phyloP scores from a whole-genome alignment of 768 basidiomycete species.

The Lactarius vividus region DNA sequence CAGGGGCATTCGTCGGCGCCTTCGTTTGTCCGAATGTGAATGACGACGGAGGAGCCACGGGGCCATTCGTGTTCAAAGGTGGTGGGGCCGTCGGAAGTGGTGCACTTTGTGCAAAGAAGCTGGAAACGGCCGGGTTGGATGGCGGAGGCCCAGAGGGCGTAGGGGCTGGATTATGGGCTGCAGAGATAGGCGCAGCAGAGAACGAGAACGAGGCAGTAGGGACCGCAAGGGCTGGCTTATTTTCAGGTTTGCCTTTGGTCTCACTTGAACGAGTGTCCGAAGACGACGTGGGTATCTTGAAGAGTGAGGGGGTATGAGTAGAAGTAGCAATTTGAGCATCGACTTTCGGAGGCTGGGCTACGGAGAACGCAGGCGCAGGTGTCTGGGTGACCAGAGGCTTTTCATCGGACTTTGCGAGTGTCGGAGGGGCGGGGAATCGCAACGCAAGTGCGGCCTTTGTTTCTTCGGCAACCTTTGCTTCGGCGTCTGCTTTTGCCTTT shows the following conservation, averaged over 20 bases:
- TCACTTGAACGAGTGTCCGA: not conserved
- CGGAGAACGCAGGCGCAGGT: conserved; percentile 3
- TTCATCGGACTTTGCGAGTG: conserved; percentile 16
- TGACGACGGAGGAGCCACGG: conserved; percentile 1
- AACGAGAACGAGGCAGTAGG: conserved; percentile 20
- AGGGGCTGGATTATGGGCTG: not conserved
- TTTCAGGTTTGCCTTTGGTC: conserved; percentile 15
- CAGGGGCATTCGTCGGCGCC: conserved; percentile 16
- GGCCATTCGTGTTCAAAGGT: not conserved
- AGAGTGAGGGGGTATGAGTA: conserved; percentile 5
- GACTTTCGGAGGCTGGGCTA: conserved; percentile 3
- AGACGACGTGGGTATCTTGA: conserved; percentile 12
- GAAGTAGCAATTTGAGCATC: not conserved
- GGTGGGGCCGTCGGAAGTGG: conserved; percentile 4
- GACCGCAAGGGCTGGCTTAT: not conserved
- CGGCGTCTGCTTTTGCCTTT: conserved; percentile 24
- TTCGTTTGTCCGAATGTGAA: conserved; percentile 18
- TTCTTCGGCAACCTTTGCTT: conserved; percentile 32
- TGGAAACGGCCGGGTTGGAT: conserved; percentile 29
- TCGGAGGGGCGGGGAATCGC: not conserved
- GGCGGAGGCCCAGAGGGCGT: conserved; percentile 18
- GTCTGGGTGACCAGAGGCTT: conserved; percentile 5
- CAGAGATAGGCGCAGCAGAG: conserved; percentile 8
- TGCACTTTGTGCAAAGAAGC: conserved; percentile 32
- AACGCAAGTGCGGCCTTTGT: conserved; percentile 30